Base-by-base conservation (phyloP, 306 rosid genomes). In the Sechiopsis laciniata region DNA sequence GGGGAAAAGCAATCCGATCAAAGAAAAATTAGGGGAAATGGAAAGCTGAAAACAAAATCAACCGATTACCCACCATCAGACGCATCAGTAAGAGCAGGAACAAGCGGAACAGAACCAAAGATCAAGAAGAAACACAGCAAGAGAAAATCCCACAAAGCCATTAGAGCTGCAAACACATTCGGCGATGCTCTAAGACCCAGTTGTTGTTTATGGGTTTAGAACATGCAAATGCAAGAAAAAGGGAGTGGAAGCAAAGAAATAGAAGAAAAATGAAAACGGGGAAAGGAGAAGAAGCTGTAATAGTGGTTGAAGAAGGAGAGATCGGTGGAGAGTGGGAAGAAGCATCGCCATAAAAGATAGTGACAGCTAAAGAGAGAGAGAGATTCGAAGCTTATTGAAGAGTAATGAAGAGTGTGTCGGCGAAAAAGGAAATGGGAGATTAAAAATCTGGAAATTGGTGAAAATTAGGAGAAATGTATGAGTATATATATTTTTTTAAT, bases 1-100 rank as follows among this genome's bases (percentile, higher is more conserved):
- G n/a, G 65, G n/a, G 5, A 59, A 54, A 37, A 37, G 45, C 45
- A 37, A 37, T 37, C 45, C 45, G 45, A 37, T 37, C 45, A 37
- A 37, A 37, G 45, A 37, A 37, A 37, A 37, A 37, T 0, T 37
- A 7, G 45, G 45, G 45, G 45, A 37, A 37, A 32, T 10, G 21
- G 53, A 32, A 29, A 56, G 61, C 29, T 10, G 14, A 69, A 45
- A 76, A 50, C 37, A 17, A 10, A 62, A 57, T 90, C 55, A 9
- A 66, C 11, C 10, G 17, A 94, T 94, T 97, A 77, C 72, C 53
- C 55, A 94, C 99, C 99, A 77, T 94, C 97, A 68, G 87, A 79
- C 78, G 88, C 81, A 80, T 90, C 95, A 69, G 99, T 90, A 60
- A 64, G 78, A 75, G 87, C 83, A 2, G 58, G 42, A 35, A 81